Percentiles rank a stretch among this genome's conserved stretches.
Conservation (phyloP, 371 early-diverging fungal species). For the Mortierella polycephala region DNA sequence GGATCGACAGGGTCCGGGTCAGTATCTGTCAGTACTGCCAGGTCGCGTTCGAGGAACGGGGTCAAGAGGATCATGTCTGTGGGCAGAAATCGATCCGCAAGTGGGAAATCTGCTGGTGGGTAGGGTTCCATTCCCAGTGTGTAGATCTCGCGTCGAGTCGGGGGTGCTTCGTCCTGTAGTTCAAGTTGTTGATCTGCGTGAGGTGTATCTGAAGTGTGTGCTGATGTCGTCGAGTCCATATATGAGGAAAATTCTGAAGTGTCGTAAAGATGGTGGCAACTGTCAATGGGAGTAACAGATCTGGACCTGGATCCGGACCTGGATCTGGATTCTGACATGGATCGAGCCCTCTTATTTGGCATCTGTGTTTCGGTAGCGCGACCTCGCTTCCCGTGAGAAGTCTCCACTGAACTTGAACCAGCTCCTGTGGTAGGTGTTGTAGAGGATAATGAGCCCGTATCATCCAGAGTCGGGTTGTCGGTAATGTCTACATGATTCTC, state of each 20-base stretch:
- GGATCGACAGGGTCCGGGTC: conserved; percentile 4
- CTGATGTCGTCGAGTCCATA: background rate
- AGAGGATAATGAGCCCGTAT: no score
- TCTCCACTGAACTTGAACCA: no score
- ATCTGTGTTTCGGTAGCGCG: background rate
- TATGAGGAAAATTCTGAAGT: background rate
- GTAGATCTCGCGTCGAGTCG: conserved; percentile 48
- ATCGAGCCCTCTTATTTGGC: background rate
- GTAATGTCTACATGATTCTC: no score
- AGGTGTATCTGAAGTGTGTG: background rate
- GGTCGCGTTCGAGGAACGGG: conserved; percentile 37
- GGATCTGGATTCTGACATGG: conserved; percentile 7
- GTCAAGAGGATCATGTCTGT: conserved; percentile 43
- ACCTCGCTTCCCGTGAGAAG: background rate
- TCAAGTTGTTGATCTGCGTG: background rate
- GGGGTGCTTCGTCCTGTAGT: background rate
- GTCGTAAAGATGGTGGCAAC: conserved; percentile 29
- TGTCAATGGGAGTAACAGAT: conserved; percentile 46
- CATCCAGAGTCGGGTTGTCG: no score
- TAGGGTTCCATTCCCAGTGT: conserved; percentile 18
- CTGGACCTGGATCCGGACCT: conserved; percentile 21
- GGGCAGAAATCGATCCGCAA: conserved; percentile 45
- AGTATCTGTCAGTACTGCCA: conserved; percentile 35
- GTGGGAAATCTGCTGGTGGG: conserved; percentile 27
- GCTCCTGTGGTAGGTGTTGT: no score